Evolutionary conservation across 257 asterid genomes (phyloP), one percentile per base, ranked within the genome.

Genomic region (Echium plantagineum): DNA sequence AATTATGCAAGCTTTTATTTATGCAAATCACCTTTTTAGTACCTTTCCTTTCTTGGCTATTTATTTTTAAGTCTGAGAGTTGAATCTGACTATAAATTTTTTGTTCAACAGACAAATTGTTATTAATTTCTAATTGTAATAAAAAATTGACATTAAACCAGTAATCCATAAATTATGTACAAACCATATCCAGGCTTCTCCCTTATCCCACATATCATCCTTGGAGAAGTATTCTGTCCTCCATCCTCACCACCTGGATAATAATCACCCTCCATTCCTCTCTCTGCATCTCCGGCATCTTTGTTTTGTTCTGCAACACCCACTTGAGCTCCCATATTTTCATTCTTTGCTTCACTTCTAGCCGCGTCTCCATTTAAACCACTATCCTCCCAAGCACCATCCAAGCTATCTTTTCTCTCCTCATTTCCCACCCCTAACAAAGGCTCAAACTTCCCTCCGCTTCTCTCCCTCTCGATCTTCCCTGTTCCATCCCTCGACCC

Each of bases 151-250:
- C 49, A 42, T 42, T 12, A 42, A 1, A 42, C 46, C 46, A 35
- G 0, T 16, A 42, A 62, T 22, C 59, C 17, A 32, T 31, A 52
- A 52, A 26, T 10, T 9, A n/a, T 57, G 66, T 60, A 78, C 95
- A 64, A 55, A 91, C 98, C 95, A 60, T 78, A 81, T 58, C 97
- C 94, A 7, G 97, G 98, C 78, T 81, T 82, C 55, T 93, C 98
- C 67, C 77, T 73, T 70, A 85, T 60, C 35, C 98, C 94, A 57
- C 82, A 78, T 31, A 70, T 74, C 71, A 93, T 51, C 74, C 67
- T 73, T 0, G 89, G 83, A 51, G 90, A 74, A 31, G 72, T 72
- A 63, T 66, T 74, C 84, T 80, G 78, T 54, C 78, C 89, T 65
- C 76, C 75, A 71, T 81, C 83, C 42, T 82, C 84, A 13, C 80